Evolutionary conservation across 345 rosid species (phyloP).

Genomic region (Aethionema arabicum): DNA sequence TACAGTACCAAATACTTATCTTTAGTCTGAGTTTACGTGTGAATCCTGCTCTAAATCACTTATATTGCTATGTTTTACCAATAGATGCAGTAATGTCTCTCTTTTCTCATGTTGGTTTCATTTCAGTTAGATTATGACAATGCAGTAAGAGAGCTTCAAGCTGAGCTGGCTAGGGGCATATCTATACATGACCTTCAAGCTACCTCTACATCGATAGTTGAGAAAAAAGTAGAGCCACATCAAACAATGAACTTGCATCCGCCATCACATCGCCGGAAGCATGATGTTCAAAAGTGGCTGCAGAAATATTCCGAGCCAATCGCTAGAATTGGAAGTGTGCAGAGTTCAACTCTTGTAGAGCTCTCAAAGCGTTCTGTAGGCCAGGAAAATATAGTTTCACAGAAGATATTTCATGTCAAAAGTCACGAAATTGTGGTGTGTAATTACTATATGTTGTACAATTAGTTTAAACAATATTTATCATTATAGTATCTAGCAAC

Average conservation of each 20-base stretch:
- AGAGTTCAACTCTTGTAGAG: conserved; percentile 40
- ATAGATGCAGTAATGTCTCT: not conserved
- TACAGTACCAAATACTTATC: too few relatives aligned
- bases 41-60: not conserved
- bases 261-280: conserved; percentile 39
- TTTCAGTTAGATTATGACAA: conserved; percentile 52
- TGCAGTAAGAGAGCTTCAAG: conserved; percentile 54
- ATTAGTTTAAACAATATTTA: conserved; percentile 1
- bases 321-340: conserved; percentile 32
- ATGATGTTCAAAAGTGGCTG: conserved; percentile 52
- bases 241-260: conserved; percentile 23
- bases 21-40: not conserved
- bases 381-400: conserved; percentile 45
- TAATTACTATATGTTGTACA: conserved; percentile 1
- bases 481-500: conserved; percentile 7
- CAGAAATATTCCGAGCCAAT: conserved; percentile 40
- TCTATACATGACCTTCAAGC: conserved; percentile 45
- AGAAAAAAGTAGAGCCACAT: conserved; percentile 28
- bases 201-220: conserved; percentile 29
- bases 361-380: conserved; percentile 48
- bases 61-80: conserved; percentile 25
- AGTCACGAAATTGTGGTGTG: conserved; percentile 51
- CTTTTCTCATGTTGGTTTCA: conserved; percentile 23
- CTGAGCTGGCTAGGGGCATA: conserved; percentile 46
- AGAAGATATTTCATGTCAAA: conserved; percentile 41